Evolutionary conservation across 495 filamentous ascomycete species (phyloP), one percentile per base, ranked within the genome.

Genomic region (Delitschia confertaspora): DNA sequence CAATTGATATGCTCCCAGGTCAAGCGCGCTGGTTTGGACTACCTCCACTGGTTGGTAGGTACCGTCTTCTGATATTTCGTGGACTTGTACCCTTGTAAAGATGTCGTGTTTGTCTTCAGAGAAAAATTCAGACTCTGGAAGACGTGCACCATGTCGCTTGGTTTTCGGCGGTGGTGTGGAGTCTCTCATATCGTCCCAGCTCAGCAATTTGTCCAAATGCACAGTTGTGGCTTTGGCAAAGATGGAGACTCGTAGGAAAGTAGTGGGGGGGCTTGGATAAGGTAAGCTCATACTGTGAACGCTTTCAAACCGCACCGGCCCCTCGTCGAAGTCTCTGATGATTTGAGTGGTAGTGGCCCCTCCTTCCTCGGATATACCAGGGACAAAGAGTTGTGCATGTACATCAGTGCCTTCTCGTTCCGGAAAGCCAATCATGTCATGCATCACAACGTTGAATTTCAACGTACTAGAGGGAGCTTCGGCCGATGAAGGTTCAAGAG

Each of bases 371-470:
- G 85, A 91, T 33, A 93, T 79, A 21, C 88, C 85, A 11, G 91
- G 88, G 38, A 99, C 78, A 57, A 93, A 95, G 18, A 99, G 74
- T 65, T 95, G 93, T 2, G 88, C 88, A 64, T 99, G 91, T 38
- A 96, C 88, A 50, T 93, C 80, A 6, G 86, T 91, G 3, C 91
- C 91, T 65, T 99, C 91, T 49, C 88, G 79, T 65, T 99, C 91
- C 1, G 91, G 85, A 55, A 99, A 96, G 4, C 91, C 91, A 31
- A 89, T 65, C 78, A 99, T 80, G 55, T 96, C 86, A 58, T 91
- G 88, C 88, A 99, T 94, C 36, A 95, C 88, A 18, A 96, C 87
- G 54, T 96, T 99, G 66, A 96, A 99, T 60, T 96, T 96, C 42
- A 99, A 67, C 19, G 84, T 96, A 38, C 84, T 87, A 6, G 85